Base-by-base conservation (phyloP, 345 rosid species). In the Acer saccharum region DNA sequence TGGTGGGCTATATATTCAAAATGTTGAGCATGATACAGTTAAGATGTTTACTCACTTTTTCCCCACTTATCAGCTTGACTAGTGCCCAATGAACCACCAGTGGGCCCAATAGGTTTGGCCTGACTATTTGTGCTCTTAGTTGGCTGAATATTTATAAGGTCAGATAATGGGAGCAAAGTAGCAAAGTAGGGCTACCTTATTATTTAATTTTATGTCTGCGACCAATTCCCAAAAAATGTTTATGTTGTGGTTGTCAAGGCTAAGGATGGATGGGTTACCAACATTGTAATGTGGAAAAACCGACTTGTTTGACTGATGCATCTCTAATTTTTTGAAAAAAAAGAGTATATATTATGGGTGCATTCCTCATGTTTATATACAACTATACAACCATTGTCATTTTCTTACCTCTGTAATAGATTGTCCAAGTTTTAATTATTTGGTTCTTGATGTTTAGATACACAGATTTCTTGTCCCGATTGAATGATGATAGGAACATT, bases 401-500 rank as follows among this genome's bases (percentile, higher is more conserved):
- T 66, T 29, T 72, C 41, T n/a, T 71, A n/a, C 48, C 4, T 43
- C 14, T 39, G 54, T 65, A 58, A 23, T 50, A 50, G 48, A 4
- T 62, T 75, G 60, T 23, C 20, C 4, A 16, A 71, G 39, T 74
- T 76, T 46, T 44, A 32, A 18, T 48, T 72, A 13, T 17, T 17
- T 25, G 61, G 72, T 29, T 67, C 69, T 77, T 68, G 25, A 23
- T 76, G 76, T 74, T 84, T 87, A 95, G 99, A 83, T 95, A 95
- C 85, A 92, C 90, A 81, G 98, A 93, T 84, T 95, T 95, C 83
- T 95, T 95, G 93, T 88, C 91, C 55, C 90, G 94, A 71, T 80
- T 95, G 84, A 95, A 93, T 81, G 99, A 95, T 76, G 99, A 93
- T 76, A 93, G 89, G 79, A 95, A 95, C 77, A 95, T 93, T 73